Conservation (phyloP, 768 basidiomycete species). For the Auriscalpium vulgare region DNA sequence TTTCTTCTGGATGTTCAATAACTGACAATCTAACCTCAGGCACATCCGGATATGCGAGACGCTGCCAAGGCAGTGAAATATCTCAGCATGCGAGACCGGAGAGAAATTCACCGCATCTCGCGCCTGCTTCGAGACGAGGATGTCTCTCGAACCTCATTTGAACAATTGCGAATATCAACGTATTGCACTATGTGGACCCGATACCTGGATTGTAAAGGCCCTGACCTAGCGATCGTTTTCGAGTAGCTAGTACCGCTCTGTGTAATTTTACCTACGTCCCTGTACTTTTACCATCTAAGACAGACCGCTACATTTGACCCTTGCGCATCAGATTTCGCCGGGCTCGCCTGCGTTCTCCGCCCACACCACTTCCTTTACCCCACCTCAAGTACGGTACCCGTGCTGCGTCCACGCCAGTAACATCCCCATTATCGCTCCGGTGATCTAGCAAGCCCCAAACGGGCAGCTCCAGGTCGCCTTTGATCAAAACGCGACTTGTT, state of each 20-base stretch:
- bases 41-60: conserved; percentile 28
- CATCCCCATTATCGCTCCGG: conserved; percentile 33
- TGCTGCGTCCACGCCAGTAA: conserved; percentile 45
- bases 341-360: conserved; percentile 62
- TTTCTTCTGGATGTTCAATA: background rate
- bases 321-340: conserved; percentile 85
- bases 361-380: conserved; percentile 63
- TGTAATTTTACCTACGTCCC: background rate
- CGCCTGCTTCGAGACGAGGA: conserved; percentile 30
- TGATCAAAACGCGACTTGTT: conserved; percentile 48
- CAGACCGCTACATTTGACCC: conserved; percentile 47
- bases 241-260: conserved; percentile 11
- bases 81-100: conserved; percentile 30
- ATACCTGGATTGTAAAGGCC: conserved; percentile 30
- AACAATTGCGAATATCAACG: conserved; percentile 14
- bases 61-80: conserved; percentile 26
- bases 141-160: conserved; percentile 21
- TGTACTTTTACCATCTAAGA: background rate
- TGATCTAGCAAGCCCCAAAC: conserved; percentile 85
- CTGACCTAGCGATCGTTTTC: conserved; percentile 29
- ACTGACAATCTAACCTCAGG: conserved; percentile 15
- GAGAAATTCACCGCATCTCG: conserved; percentile 35
- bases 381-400: conserved; percentile 74
- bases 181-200: conserved; percentile 31
- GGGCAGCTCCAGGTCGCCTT: conserved; percentile 85